Base-by-base conservation (phyloP, 495 filamentous ascomycete genomes). In the Penicillium silybi region DNA sequence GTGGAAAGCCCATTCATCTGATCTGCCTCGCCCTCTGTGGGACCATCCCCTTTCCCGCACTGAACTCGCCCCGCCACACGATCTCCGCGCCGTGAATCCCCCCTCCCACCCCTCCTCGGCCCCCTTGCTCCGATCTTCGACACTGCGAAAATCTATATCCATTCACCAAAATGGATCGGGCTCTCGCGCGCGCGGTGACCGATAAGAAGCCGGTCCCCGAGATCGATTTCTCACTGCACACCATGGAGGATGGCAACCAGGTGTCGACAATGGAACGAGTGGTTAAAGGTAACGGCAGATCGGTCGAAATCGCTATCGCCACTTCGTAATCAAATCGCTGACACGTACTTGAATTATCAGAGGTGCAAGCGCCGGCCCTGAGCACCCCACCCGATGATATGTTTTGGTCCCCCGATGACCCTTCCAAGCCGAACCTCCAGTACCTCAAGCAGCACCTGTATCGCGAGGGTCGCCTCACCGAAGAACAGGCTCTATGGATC, bases 381-480 rank as follows among this genome's bases (percentile, higher is more conserved):
- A 85, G 85, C 65, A 87, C 87, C 56, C 93, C 93, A 16, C 86
- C 85, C 38, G 85, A 97, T 68, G 85, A 96, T 42, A 85, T 85
- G 66, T 87, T 90, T 62, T 78, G 76, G 60, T 85, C 89, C 54
- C 85, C 88, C 35, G 82, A 92, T 26, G 87, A 96, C 64, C 85
- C 83, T 26, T 80, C 80, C 58, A 97, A 97, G 75, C 93, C 93
- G 37, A 86, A 97, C 65, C 83, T 98, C 41, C 80, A 85, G 64
- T 98, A 92, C 65, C 83, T 98, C 52, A 98, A 97, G 77, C 90
- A 97, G 67, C 93, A 98, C 68, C 90, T 98, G 69, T 97, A 96
- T 72, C 86, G 93, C 52, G 93, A 98, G 78, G 93, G 93, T 37
- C 89, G 93, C 58, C 78, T 98, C 56, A 96, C 92, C 45, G 92